These are phyloP conservation scores for Begonia peltatifolia DNA, from an alignment of 306 rosid genomes.

Conservation along the genomic window DNA sequence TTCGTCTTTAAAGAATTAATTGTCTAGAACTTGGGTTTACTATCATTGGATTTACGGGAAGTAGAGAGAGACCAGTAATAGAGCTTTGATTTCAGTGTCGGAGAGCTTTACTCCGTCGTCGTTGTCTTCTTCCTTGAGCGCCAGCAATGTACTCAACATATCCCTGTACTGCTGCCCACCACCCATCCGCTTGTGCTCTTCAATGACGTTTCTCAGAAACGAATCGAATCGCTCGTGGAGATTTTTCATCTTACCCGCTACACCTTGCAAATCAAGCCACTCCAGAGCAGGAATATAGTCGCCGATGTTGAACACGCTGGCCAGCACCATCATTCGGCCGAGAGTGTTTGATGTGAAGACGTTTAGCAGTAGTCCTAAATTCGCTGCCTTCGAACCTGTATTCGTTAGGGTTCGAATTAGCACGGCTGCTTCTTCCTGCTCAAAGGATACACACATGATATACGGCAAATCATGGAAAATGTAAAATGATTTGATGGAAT, in stretches of 20 bases:
- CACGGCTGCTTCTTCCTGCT: conserved; percentile 47
- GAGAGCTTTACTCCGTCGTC: too few species aligned
- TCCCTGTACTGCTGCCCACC: too few species aligned
- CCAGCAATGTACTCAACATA: too few species aligned
- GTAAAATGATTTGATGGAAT: too few species aligned
- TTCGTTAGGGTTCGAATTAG: conserved; percentile 22
- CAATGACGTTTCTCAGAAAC: conserved; percentile 24
- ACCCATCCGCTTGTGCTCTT: too few species aligned
- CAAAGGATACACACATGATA: too few species aligned
- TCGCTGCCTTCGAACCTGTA: conserved; percentile 22
- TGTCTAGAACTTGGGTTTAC: too few species aligned
- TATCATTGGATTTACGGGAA: too few species aligned
- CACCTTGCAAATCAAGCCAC: conserved; percentile 52
- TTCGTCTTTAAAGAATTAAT: too few species aligned
- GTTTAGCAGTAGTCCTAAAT: conserved; percentile 32
- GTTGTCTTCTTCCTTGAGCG: too few species aligned
- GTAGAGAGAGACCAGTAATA: conserved; percentile 27
- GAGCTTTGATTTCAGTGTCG: conserved; percentile 26
- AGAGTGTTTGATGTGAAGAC: conserved; percentile 47
- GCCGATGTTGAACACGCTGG: conserved; percentile 46
- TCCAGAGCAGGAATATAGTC: conserved; percentile 53
- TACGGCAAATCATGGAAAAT: too few species aligned
- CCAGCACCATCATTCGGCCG: conserved; percentile 39
- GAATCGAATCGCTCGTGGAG: conserved; percentile 40
- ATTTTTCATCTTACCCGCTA: conserved; percentile 34